Evolutionary conservation across 2,329 filamentous ascomycete species (phyloP).

Genomic region (Orbilia brochopaga): DNA sequence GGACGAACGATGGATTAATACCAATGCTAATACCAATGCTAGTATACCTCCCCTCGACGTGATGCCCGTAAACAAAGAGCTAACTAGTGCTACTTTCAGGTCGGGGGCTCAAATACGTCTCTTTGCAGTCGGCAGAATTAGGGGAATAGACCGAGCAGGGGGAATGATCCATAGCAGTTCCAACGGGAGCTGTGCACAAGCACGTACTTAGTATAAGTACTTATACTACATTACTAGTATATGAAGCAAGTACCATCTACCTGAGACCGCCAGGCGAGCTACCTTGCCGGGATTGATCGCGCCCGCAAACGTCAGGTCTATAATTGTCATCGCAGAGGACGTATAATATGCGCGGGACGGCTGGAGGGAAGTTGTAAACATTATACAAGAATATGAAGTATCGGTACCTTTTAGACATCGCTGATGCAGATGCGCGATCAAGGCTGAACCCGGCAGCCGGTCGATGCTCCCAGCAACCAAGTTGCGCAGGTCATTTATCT

Average conservation of each 20-base stretch:
- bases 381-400: constrained; percentile 14
- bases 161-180: constrained; percentile 12
- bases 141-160: constrained; percentile 24
- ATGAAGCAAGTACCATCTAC: constrained; percentile 31
- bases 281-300: constrained; percentile 35
- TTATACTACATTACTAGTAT: too few species aligned
- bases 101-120: too few species aligned
- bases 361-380: too few species aligned
- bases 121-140: constrained; percentile 25
- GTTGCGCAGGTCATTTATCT: constrained; percentile 11
- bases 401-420: constrained; percentile 21
- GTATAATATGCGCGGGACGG: too few species aligned
- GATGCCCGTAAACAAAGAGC: constrained; percentile 31
- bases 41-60: neutral
- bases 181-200: neutral
- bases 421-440: constrained; percentile 5
- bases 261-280: constrained; percentile 19
- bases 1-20: constrained; percentile 8
- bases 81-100: neutral
- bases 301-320: constrained; percentile 3
- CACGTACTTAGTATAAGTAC: neutral
- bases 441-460: constrained; percentile 16
- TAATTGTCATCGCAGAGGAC: too few species aligned
- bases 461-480: constrained; percentile 24
- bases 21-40: too few species aligned